phyloP scores from a whole-genome alignment of 306 rosid genomes.

The Pachyrhizus erosus region DNA sequence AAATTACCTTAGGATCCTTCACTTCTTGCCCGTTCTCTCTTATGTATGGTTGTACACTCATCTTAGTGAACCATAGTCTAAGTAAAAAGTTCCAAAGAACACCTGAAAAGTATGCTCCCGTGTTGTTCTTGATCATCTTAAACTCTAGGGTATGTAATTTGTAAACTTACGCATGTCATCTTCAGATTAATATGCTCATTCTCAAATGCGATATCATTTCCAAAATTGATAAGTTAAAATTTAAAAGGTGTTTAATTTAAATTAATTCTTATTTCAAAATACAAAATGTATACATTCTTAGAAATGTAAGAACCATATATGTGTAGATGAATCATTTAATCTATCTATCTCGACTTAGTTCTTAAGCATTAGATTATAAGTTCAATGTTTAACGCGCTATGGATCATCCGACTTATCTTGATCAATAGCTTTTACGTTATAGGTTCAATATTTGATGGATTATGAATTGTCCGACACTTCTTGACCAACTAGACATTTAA shows the following conservation, averaged over 20 bases:
- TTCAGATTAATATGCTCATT: neutral
- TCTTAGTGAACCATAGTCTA: neutral
- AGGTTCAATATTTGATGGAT: no score
- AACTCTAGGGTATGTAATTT: neutral
- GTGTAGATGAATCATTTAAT: no score
- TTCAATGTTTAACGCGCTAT: no score
- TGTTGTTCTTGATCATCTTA: neutral
- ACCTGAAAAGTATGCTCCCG: neutral
- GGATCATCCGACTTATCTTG: no score
- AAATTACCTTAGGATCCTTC: slow-evolving; percentile 24
- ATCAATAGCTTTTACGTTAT: no score
- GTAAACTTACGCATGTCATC: neutral
- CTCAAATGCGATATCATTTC: neutral
- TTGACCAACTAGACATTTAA: no score
- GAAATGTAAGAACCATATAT: neutral
- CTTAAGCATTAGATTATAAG: no score
- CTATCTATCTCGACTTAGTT: no score
- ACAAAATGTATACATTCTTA: neutral
- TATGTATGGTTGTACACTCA: neutral
- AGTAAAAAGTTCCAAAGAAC: neutral
- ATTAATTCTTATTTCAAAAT: neutral
- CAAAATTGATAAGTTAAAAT: neutral
- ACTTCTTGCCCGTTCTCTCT: neutral
- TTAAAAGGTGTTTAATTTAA: neutral
- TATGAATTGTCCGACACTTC: no score